Conservation (phyloP, 164 flowering plant species). For the Litsea cubeba region DNA sequence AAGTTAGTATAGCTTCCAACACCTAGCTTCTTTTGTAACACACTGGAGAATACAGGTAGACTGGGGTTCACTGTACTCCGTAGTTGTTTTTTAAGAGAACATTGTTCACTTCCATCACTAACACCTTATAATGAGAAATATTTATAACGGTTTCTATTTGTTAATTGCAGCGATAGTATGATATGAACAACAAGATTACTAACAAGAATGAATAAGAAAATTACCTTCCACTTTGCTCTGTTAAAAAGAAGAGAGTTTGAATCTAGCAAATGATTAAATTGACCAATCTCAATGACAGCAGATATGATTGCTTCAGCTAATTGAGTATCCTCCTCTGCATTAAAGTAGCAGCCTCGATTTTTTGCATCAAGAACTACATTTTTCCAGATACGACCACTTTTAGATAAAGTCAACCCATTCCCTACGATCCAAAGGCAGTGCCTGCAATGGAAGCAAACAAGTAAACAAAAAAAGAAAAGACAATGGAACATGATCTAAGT, state of each 20-base stretch:
- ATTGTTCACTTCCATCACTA: too few relatives aligned
- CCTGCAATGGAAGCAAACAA: constrained; percentile 47
- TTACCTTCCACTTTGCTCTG: constrained; percentile 66
- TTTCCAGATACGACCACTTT: constrained; percentile 16
- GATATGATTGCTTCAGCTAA: constrained; percentile 30
- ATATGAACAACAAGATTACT: not conserved
- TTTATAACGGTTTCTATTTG: too few relatives aligned
- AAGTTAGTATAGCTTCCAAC: too few relatives aligned
- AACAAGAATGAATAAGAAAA: constrained; percentile 3
- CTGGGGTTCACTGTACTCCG: not conserved
- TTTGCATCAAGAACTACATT: constrained; percentile 22
- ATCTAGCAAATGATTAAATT: constrained; percentile 55
- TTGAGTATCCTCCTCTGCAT: constrained; percentile 13
- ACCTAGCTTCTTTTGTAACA: too few relatives aligned
- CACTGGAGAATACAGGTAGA: not conserved
- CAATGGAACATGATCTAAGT: not conserved
- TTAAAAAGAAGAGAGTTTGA: constrained; percentile 44
- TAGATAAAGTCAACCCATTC: constrained; percentile 16
- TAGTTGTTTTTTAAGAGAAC: too few relatives aligned
- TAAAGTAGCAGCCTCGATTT: constrained; percentile 17
- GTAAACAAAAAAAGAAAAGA: not conserved
- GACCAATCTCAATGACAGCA: constrained; percentile 51
- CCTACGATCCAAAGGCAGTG: constrained; percentile 38
- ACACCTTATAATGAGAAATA: too few relatives aligned
- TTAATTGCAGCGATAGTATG: not conserved